A percentile compares a stretch with the other conserved stretches of the same genome.
These are phyloP conservation scores for Aureobasidium sp. DNA, from an alignment of 2,329 filamentous ascomycete species.

Conservation along the genomic window DNA sequence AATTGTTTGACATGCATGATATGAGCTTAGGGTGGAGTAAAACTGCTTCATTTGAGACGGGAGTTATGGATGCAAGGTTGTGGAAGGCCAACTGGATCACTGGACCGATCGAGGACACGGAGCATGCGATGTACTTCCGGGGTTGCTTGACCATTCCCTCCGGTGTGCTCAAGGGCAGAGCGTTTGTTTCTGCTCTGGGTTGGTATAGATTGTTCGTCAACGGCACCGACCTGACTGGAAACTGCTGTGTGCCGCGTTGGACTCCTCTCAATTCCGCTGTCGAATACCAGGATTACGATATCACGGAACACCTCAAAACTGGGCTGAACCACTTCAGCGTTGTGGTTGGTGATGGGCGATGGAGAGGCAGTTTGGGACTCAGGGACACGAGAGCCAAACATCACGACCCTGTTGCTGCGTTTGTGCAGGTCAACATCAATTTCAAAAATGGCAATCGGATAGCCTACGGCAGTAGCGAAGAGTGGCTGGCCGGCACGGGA, in stretches of 20 bases:
- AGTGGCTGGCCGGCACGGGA: constrained; percentile 9
- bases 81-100: constrained; percentile 15
- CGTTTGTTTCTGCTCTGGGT: constrained; percentile 7
- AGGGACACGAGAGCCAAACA: constrained; percentile 6
- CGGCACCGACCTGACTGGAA: constrained; percentile 3
- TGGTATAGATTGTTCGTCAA: constrained; percentile 12
- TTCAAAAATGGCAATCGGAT: constrained; percentile 12
- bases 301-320: neutral
- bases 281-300: constrained; percentile 11
- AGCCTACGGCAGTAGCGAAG: neutral
- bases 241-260: constrained; percentile 9
- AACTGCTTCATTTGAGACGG: neutral
- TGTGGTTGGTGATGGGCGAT: constrained; percentile 8
- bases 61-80: neutral
- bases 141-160: neutral
- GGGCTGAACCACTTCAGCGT: constrained; percentile 6
- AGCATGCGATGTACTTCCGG: constrained; percentile 11
- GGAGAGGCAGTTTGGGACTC: constrained; percentile 9
- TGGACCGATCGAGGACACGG: constrained; percentile 7
- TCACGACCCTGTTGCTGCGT: constrained; percentile 1
- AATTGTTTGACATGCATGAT: constrained; percentile 3
- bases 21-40: neutral
- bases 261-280: constrained; percentile 4
- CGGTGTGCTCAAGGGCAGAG: constrained; percentile 1
- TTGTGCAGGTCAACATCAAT: constrained; percentile 3